Evolutionary conservation across 1,284 basidiomycete genomes (phyloP), one percentile per base, ranked within the genome.

Genomic region (Leccinum pallidistipes): DNA sequence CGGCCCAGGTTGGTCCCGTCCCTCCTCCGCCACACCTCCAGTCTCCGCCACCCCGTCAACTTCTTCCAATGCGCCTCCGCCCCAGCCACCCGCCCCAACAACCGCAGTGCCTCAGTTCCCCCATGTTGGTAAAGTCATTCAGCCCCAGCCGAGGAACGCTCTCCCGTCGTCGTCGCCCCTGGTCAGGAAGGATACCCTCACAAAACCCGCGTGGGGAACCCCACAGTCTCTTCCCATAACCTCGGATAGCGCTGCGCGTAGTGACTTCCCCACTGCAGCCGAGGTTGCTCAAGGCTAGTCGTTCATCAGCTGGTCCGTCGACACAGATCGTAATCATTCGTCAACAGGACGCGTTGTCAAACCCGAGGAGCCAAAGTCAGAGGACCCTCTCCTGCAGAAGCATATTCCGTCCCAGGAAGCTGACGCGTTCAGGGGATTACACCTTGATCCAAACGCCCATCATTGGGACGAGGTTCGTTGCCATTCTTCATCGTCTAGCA

Each of bases 401-500:
- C 67, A 87, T 87, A 71, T 86, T 87, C 70, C 83, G 27, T 78
- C 81, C 63, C 87, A 89, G 67, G 86, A 92, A 68, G 90, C 89
- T n/a, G 95, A 97, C 75, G 91, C 93, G 2, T 98, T 98, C 75
- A 85, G 94, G 50, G 94, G 94, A 0, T 88, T 94, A 2, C 95
- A 97, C 76, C 78, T 97, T 53, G 88, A 96, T 77, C 92, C 94
- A 52, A 95, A 95, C 70, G 87, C 91, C 5, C 92, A 95, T 73
- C 94, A 97, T 72, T 98, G 95, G 95, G 95, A 97, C 69, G 94
- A 95, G 83, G 94, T 97, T 62, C 69, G 91, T 81, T 29, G 32
- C 53, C 49, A 45, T 59, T 27, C 54, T 34, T 55, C 36, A 36
- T 59, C 21, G 3, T 34, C 50, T 21, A n/a, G 29, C 52, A 31